phyloP scores from a whole-genome alignment of 1,284 basidiomycete genomes.

The Leccinum fallax region DNA sequence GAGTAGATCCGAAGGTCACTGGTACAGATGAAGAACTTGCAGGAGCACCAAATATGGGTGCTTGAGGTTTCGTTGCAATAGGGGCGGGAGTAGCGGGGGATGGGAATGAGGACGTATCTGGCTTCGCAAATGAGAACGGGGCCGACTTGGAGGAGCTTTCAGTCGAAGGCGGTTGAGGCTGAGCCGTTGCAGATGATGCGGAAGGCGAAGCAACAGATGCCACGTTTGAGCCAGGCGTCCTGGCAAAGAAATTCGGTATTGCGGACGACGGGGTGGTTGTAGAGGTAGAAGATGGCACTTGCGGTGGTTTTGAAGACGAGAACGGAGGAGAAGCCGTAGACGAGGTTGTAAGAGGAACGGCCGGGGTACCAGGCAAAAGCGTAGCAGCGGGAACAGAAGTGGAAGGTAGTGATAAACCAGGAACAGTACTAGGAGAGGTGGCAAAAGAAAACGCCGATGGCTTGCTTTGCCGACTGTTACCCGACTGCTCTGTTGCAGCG shows the following conservation, averaged over 20 bases:
- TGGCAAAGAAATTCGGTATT: constrained; percentile 30
- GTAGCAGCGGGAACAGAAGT: constrained; percentile 9
- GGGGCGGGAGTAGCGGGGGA: not conserved
- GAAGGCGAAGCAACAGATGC: constrained; percentile 8
- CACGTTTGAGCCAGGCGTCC: constrained; percentile 7
- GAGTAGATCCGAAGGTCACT: constrained; percentile 32
- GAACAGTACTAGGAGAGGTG: constrained; percentile 10
- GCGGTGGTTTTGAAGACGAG: constrained; percentile 21
- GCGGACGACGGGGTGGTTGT: constrained; percentile 17
- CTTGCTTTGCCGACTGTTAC: constrained; percentile 17
- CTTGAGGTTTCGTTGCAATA: constrained; percentile 12
- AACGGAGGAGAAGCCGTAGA: constrained; percentile 14
- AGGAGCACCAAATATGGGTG: constrained; percentile 8
- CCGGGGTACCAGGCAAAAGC: constrained; percentile 7
- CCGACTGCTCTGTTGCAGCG: constrained; percentile 8
- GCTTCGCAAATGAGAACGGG: constrained; percentile 25
- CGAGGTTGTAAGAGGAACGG: constrained; percentile 2
- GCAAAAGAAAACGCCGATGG: constrained; percentile 18
- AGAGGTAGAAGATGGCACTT: constrained; percentile 14
- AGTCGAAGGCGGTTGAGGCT: constrained; percentile 7
- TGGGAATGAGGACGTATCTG: constrained; percentile 3
- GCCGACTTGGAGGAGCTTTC: constrained; percentile 14
- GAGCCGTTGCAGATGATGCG: constrained; percentile 6
- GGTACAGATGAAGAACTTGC: constrained; percentile 8
- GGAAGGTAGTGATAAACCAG: constrained; percentile 12